phyloP scores from a whole-genome alignment of 345 rosid species.

The Sisymbrium irio region DNA sequence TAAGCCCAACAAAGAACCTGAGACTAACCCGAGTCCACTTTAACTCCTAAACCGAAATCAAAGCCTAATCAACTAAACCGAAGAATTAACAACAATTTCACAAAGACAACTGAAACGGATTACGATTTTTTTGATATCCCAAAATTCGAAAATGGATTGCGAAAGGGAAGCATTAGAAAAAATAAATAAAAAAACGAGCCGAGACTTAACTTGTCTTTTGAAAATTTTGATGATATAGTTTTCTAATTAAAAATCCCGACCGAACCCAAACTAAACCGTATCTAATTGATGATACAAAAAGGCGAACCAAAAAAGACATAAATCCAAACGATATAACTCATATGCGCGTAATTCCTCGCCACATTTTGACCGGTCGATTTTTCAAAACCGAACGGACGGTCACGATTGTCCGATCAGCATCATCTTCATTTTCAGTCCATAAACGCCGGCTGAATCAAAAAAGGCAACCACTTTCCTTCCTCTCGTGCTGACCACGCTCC shows the following conservation, averaged over 20 bases:
- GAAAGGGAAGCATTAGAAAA: too few relatives aligned
- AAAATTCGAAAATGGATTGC: not conserved
- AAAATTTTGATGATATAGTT: too few relatives aligned
- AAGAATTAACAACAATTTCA: not conserved
- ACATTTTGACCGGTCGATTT: not conserved
- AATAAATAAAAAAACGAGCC: too few relatives aligned
- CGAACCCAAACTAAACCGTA: conserved; percentile 1
- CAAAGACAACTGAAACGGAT: not conserved
- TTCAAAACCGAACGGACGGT: conserved; percentile 6
- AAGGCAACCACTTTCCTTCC: conserved; percentile 26
- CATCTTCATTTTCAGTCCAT: not conserved
- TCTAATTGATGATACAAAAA: not conserved
- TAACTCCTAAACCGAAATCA: not conserved
- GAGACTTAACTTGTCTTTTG: too few relatives aligned
- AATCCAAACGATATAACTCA: not conserved
- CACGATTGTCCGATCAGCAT: conserved; percentile 18
- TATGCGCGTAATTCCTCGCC: conserved; percentile 11
- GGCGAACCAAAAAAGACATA: not conserved
- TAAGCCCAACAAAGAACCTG: not conserved
- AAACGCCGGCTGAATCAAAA: conserved; percentile 6
- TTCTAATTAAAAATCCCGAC: not conserved
- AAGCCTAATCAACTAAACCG: not conserved
- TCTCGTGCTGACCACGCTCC: conserved; percentile 31
- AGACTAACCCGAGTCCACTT: not conserved
- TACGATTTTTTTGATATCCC: not conserved